Evolutionary conservation across 495 filamentous ascomycete species (phyloP).

Genomic region (Aspergillus diversus): DNA sequence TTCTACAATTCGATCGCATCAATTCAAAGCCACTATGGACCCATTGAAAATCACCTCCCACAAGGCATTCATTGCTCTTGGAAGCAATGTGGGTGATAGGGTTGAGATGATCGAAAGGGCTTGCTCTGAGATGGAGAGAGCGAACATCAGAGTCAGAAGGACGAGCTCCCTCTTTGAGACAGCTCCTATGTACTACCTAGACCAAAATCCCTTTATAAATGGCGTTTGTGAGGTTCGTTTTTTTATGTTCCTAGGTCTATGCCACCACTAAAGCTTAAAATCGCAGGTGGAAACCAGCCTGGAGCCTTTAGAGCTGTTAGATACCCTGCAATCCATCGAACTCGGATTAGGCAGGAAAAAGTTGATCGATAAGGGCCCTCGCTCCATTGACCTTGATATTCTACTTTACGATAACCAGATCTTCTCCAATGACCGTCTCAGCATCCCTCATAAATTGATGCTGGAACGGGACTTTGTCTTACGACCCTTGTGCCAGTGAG

Average conservation of each 20-base stretch:
- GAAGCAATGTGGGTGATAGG: conserved; percentile 91
- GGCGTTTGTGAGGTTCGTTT: conserved; percentile 82
- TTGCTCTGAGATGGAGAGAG: conserved; percentile 70
- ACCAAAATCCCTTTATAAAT: conserved; percentile 89
- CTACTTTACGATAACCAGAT: conserved; percentile 77
- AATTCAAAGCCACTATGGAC: conserved; percentile 33
- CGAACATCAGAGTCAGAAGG: conserved; percentile 70
- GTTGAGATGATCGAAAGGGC: conserved; percentile 81
- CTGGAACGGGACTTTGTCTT: conserved; percentile 93
- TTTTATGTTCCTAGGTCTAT: background rate
- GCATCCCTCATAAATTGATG: conserved; percentile 84
- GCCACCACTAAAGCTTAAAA: background rate
- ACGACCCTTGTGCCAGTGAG: conserved; percentile 83
- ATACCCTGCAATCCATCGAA: conserved; percentile 82
- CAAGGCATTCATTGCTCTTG: conserved; percentile 81
- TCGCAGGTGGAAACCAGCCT: conserved; percentile 79
- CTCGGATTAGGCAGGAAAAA: conserved; percentile 76
- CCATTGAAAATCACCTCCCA: conserved; percentile 35
- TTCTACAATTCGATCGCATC: conserved; percentile 26
- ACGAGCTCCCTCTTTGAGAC: conserved; percentile 95
- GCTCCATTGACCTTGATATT: conserved; percentile 93
- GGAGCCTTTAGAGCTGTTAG: conserved; percentile 72
- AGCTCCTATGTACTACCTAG: conserved; percentile 90
- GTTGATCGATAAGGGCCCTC: conserved; percentile 87
- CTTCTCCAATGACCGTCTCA: conserved; percentile 70